Base-by-base conservation (phyloP, 1,284 basidiomycete genomes). In the Sporisorium exsertum region DNA sequence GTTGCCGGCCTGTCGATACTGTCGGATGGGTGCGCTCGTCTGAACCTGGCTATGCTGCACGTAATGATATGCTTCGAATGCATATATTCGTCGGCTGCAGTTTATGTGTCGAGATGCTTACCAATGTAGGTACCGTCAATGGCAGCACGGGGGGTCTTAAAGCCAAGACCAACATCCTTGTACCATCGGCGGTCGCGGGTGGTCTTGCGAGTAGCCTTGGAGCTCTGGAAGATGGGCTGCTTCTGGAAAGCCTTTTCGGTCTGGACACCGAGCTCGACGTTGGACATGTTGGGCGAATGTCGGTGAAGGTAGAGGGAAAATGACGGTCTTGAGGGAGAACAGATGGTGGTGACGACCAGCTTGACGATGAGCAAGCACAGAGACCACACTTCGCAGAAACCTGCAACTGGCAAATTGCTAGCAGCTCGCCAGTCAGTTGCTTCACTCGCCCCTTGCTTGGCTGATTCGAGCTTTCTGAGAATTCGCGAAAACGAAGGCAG, bases 141-240 rank as follows among this genome's bases (percentile, higher is more conserved):
- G 72, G 97, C 97, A 86, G 98, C 96, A 84, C 91, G 84, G 68
- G 97, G 97, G 64, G 95, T 99, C 91, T 87, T 86, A 82, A 86
- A 85, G 64, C 85, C 85, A 58, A 86, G 82, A 70, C 85, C 85
- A 62, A 86, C 83, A 81, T 86, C 85, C 83, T 98, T 99, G 90
- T 94, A 97, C 97, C 97, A 99, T 87, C 97, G 90, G 91, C 92
- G 96, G 82, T 94, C 93, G 90, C 93, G 97, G 83, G 94, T 94
- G 73, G 92, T 91, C 92, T 87, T 88, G 94, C 94, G 93, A 86
- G 92, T 92, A 82, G 90, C 89, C 91, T 99, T 99, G 87, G 94
- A 90, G 89, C 97, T 97, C 88, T 97, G 94, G 91, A 99, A 99
- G 87, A 99, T 91, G 86, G 92, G 91, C 88, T 99, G 96, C 90